Conservation (phyloP, 148 eudicot genomes). For the Silene latifolia region DNA sequence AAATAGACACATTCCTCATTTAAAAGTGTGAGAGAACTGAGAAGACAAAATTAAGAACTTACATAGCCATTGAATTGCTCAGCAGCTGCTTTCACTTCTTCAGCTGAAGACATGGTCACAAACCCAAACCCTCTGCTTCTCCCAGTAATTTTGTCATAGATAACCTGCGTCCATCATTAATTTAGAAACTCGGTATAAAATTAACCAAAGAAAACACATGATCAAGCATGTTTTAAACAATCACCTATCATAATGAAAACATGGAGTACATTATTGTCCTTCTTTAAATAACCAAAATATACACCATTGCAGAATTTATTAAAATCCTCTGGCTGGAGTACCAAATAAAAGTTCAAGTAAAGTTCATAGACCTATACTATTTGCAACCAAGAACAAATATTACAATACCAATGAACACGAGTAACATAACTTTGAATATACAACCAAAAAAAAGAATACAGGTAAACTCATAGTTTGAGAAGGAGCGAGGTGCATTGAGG, state of each 20-base stretch:
- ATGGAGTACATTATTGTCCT: too few relatives aligned
- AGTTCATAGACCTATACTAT: not conserved
- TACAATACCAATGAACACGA: too few relatives aligned
- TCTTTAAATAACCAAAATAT: too few relatives aligned
- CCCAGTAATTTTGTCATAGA: slow-evolving; percentile 84
- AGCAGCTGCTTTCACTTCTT: slow-evolving; percentile 84
- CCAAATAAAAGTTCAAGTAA: not conserved
- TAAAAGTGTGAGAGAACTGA: too few relatives aligned
- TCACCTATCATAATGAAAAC: too few relatives aligned
- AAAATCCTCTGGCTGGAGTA: not conserved
- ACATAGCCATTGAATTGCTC: slow-evolving; percentile 89
- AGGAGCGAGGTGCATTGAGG: too few relatives aligned
- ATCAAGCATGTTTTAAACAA: too few relatives aligned
- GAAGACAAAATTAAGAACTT: slow-evolving; percentile 19
- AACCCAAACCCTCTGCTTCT: slow-evolving; percentile 96
- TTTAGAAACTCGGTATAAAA: not conserved
- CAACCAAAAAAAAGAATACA: too few relatives aligned
- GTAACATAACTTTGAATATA: not conserved
- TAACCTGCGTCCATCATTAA: slow-evolving; percentile 50
- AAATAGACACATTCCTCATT: not conserved
- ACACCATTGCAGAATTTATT: too few relatives aligned
- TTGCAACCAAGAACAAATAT: too few relatives aligned
- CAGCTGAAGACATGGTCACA: slow-evolving; percentile 82
- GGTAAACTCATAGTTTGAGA: too few relatives aligned
- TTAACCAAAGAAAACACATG: not conserved